Base-by-base conservation (phyloP, 768 basidiomycete species). In the Auriscalpium vulgare region DNA sequence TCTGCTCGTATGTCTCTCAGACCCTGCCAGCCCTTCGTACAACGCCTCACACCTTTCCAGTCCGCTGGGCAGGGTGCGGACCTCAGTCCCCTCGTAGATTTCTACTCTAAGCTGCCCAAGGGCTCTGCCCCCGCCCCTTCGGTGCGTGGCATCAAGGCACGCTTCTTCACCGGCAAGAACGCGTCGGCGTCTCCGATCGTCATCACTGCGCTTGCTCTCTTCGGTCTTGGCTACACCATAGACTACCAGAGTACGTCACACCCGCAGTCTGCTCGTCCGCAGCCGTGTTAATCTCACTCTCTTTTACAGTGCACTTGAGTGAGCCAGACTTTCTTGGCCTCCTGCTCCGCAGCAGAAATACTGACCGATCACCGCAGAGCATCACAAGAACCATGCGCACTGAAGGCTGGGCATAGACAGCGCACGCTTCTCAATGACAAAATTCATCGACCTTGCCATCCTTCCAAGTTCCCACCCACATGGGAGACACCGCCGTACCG, bases 71-170 rank as follows among this genome's bases (percentile, higher is more conserved):
- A 88, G 53, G 91, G 91, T 46, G 83, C 82, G 46, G 84, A 89
- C 59, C 87, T 95, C 53, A 76, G 80, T 56, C 84, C 85, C 36
- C 87, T 97, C 68, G 92, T 97, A 61, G 84, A 91, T 63, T 97
- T 97, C 74, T 98, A 98, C 78, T 93, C 90, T 57, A 95, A 92
- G 73, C 82, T 98, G 50, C 95, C 94, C 62, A 97, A 97, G 71
- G 95, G 95, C 47, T 75, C 82, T 43, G 81, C 84, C 38, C 76
- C 89, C 16, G 68, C 77, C 40, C 74, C 83, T 17, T 75, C 78
- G 52, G 73, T 73, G 54, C 72, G 67, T 55, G 90, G 92, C 21
- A 75, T 95, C 66, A 88, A 89, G 71, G 88, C 72, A 14, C 77
- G 85, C 47, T 91, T 78, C 74, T 93, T 94, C 72, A 83, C 79